phyloP scores from a whole-genome alignment of 257 asterid species.

The Echites panduratus region DNA sequence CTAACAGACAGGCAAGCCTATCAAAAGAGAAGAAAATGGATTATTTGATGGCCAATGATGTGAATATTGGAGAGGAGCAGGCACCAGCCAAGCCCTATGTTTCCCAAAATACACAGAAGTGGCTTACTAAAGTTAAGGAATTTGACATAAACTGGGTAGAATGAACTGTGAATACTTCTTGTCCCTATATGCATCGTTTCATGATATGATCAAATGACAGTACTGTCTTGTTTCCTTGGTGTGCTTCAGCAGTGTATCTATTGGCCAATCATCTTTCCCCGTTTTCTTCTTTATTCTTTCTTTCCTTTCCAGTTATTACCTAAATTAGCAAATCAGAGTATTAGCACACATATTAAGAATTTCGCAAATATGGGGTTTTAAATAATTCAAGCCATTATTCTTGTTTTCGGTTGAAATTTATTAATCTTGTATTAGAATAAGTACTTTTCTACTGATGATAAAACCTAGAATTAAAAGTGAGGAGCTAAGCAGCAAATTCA shows the following conservation, averaged over 20 bases:
- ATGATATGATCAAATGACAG: too few species aligned
- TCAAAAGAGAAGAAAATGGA: slow-evolving; percentile 57
- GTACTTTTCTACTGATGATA: background rate
- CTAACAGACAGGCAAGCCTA: slow-evolving; percentile 50
- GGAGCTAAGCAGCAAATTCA: background rate
- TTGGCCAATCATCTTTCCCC: too few species aligned
- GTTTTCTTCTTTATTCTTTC: too few species aligned
- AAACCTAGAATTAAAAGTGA: background rate
- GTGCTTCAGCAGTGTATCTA: too few species aligned
- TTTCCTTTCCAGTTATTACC: too few species aligned
- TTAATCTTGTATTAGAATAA: background rate
- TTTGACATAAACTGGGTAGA: slow-evolving; percentile 85
- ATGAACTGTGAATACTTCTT: slow-evolving; percentile 5
- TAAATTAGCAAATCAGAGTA: too few species aligned
- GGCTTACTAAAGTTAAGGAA: slow-evolving; percentile 66
- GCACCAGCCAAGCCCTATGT: slow-evolving; percentile 33
- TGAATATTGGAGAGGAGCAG: slow-evolving; percentile 30
- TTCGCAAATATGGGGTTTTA: too few species aligned
- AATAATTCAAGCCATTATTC: too few species aligned
- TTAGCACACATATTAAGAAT: too few species aligned
- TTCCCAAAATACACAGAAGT: slow-evolving; percentile 58
- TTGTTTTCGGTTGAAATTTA: too few species aligned
- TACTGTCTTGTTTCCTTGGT: too few species aligned
- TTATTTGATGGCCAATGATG: slow-evolving; percentile 17
- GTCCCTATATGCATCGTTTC: too few species aligned